Base-by-base conservation (phyloP, 352 stramenopile species). In the Thraustotheca clavata region DNA sequence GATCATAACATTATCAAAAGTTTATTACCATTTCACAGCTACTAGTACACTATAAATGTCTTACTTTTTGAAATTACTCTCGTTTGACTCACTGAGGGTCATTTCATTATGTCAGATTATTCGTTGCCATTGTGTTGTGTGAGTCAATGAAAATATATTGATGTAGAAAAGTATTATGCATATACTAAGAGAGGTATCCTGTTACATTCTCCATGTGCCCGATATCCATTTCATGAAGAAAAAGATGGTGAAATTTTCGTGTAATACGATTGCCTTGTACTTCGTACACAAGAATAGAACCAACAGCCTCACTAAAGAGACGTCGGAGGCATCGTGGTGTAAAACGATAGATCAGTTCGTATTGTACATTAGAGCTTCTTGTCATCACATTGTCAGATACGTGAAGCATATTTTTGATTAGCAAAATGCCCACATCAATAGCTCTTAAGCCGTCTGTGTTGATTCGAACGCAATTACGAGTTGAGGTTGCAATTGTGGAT, bases 391-490 rank as follows among this genome's bases (percentile, higher is more conserved):
- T 62, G 18, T 41, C 50, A 22, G 60, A 72, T 3, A 72, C 52
- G 9, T 52, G 67, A 35, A 72, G 49, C 31, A 69, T 59, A 26
- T 72, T 72, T 55, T 72, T 69, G 40, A 69, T 67, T 22, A 72
- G 61, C 26, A 72, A 40, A 34, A 72, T 61, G 50, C 67, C 67
- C 5, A 59, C 39, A 24, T 72, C 67, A 1, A 72, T 20, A 2
- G 61, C 36, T 33, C 36, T 9, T 1, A 26, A 31, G 7, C 50
- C 67, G 20, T 66, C 29, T 3, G 32, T n/a, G 14, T 34, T 31
- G 1, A 38, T 2, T 4, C 67, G 24, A 20, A 69, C 46, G 39
- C 67, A 69, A 11, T 52, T 52, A 24, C 18, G 6, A 4, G 8
- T 24, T 6, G 33, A 38, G 6, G 49, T 68, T 18, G 49, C 49